Evolutionary conservation across 768 basidiomycete species (phyloP).

Genomic region (Cubamyces sp.): DNA sequence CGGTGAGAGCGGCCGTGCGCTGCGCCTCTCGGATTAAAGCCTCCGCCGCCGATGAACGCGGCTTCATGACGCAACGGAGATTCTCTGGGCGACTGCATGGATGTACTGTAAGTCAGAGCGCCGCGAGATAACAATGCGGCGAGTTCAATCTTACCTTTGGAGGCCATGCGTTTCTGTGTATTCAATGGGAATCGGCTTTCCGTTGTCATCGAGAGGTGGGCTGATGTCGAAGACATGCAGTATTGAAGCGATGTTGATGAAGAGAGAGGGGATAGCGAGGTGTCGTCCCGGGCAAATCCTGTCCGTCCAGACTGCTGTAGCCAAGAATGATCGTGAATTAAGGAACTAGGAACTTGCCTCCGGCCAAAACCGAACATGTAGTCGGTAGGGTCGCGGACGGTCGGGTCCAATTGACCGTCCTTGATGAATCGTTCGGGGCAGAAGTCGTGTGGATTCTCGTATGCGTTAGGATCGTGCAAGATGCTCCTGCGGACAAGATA

Average conservation of each 20-base stretch:
- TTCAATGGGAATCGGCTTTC: constrained; percentile 1
- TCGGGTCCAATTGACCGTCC: constrained; percentile 7
- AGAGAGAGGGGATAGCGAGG: constrained; percentile 9
- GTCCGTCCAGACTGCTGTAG: neutral
- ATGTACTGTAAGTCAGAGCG: neutral
- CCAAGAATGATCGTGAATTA: neutral
- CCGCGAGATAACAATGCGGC: neutral
- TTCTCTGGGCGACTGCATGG: constrained; percentile 2
- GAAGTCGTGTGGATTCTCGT: constrained; percentile 13
- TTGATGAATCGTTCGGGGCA: constrained; percentile 16
- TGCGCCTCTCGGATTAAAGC: constrained; percentile 1
- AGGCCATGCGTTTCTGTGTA: constrained; percentile 3
- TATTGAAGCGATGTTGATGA: constrained; percentile 12
- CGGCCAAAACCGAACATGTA: constrained; percentile 21
- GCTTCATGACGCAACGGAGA: constrained; percentile 11
- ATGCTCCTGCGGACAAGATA: neutral
- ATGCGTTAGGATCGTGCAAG: constrained; percentile 14
- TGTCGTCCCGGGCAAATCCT: constrained; percentile 19
- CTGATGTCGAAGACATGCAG: constrained; percentile 24
- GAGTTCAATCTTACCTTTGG: neutral
- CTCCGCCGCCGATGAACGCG: constrained; percentile 1
- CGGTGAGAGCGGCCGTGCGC: neutral
- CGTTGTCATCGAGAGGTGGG: constrained; percentile 13
- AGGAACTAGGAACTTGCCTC: neutral
- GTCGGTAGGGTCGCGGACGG: constrained; percentile 5